phyloP scores from a whole-genome alignment of 257 asterid genomes.

The Paulownia fortunei region DNA sequence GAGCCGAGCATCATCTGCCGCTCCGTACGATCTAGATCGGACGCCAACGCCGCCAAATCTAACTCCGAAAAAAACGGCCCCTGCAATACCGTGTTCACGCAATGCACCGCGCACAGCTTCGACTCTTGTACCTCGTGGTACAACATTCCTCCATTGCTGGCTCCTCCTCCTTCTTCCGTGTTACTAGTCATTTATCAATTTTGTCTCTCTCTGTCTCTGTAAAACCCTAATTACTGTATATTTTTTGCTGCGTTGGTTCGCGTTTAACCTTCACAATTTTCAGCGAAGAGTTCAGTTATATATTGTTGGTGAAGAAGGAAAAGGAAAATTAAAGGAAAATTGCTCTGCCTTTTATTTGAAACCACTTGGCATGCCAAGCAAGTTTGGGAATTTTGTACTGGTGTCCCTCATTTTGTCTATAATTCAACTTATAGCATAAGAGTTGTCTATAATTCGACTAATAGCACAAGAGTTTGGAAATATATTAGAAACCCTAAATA shows the following conservation, averaged over 20 bases:
- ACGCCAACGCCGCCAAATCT: slow-evolving; percentile 97
- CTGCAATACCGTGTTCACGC: slow-evolving; percentile 96
- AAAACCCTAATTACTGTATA: slow-evolving; percentile 30
- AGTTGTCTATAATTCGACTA: too few relatives aligned
- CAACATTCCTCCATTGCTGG: slow-evolving; percentile 93
- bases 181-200: slow-evolving; percentile 30
- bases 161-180: slow-evolving; percentile 35
- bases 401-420: slow-evolving; percentile 4
- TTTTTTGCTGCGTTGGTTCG: background rate
- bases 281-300: slow-evolving; percentile 15
- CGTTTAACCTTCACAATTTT: background rate
- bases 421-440: background rate
- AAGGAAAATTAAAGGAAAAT: background rate
- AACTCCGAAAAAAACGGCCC: slow-evolving; percentile 98
- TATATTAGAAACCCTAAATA: background rate
- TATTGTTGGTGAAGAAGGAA: slow-evolving; percentile 9
- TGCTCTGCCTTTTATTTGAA: background rate
- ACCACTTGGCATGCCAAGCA: background rate
- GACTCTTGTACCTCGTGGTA: slow-evolving; percentile 99
- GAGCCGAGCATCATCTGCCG: slow-evolving; percentile 92
- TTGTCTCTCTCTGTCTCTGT: background rate
- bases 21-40: slow-evolving; percentile 93
- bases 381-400: slow-evolving; percentile 3
- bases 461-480: background rate
- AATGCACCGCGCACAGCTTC: slow-evolving; percentile 98